Percentiles rank a stretch among this genome's conserved stretches.
phyloP scores from a whole-genome alignment of 1,284 basidiomycete genomes.

The Moniliophthora roreri region DNA sequence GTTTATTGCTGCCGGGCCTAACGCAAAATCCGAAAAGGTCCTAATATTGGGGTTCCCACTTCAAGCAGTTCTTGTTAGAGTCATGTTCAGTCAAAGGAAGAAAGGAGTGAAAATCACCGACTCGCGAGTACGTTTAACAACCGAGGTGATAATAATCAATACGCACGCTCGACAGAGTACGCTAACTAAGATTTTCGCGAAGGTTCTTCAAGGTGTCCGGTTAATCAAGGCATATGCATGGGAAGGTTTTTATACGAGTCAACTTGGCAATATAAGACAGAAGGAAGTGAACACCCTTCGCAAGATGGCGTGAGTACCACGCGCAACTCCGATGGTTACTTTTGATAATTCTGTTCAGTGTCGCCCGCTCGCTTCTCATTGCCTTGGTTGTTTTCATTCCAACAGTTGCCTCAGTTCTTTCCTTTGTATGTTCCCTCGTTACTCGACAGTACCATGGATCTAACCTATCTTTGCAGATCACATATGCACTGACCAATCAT shows the following conservation, averaged over 20 bases:
- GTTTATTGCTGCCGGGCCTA: background rate
- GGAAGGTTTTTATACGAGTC: constrained; percentile 61
- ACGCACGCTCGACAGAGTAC: background rate
- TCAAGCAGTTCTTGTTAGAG: constrained; percentile 59
- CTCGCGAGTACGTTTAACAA: constrained; percentile 62
- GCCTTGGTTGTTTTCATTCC: constrained; percentile 64
- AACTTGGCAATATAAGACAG: constrained; percentile 49
- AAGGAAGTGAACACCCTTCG: constrained; percentile 53
- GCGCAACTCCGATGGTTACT: background rate
- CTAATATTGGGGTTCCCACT: constrained; percentile 62
- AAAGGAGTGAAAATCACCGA: constrained; percentile 77
- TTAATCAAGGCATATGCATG: constrained; percentile 63
- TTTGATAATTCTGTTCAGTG: constrained; percentile 28
- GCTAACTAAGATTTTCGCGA: background rate
- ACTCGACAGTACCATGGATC: background rate
- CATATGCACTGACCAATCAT: constrained; percentile 68
- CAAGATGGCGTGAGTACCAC: constrained; percentile 43
- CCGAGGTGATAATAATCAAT: constrained; percentile 39
- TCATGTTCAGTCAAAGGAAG: constrained; percentile 63
- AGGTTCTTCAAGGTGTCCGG: constrained; percentile 64
- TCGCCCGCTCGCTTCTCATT: constrained; percentile 55
- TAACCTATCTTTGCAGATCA: constrained; percentile 47
- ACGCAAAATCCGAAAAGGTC: constrained; percentile 31
- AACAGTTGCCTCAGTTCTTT: constrained; percentile 67
- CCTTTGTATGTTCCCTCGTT: constrained; percentile 52